These are phyloP conservation scores for Nicotiana rustica DNA, from an alignment of 305 asterid genomes.

Conservation along the genomic window DNA sequence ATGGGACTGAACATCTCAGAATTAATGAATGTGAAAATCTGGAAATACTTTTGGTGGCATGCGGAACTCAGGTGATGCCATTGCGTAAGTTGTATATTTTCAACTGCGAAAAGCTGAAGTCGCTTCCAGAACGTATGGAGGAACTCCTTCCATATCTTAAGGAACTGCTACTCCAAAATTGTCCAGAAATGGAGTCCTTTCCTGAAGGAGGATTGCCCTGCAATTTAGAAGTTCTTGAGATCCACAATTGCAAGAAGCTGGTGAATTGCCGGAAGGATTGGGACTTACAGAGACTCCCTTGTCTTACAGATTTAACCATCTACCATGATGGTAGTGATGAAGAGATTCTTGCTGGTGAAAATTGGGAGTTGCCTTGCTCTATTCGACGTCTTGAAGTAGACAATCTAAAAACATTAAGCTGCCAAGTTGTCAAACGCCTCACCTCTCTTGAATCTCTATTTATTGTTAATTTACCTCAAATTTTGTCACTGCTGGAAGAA, in stretches of 20 bases:
- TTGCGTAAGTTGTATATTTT: not conserved
- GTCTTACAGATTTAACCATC: not conserved
- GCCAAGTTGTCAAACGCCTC: slow-evolving; percentile 7
- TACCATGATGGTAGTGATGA: not conserved
- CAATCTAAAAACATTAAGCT: slow-evolving; percentile 9
- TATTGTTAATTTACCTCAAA: not conserved
- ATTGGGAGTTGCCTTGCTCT: slow-evolving; percentile 31
- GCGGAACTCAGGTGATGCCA: not conserved
- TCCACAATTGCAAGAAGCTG: not conserved
- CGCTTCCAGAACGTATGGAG: slow-evolving; percentile 26
- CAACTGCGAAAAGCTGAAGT: slow-evolving; percentile 21
- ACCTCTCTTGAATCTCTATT: not conserved
- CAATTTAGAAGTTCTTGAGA: not conserved
- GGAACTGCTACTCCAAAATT: not conserved
- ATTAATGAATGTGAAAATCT: not conserved
- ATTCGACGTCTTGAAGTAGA: not conserved
- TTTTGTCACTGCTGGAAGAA: not conserved
- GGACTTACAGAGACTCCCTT: slow-evolving; percentile 20
- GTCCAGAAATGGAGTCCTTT: slow-evolving; percentile 38
- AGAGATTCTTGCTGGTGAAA: slow-evolving; percentile 2
- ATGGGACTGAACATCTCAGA: not conserved
- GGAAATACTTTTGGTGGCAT: not conserved
- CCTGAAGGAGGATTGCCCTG: slow-evolving; percentile 37
- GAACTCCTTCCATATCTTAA: slow-evolving; percentile 32
- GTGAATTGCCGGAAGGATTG: not conserved